These are phyloP conservation scores for Salix exigua DNA, from an alignment of 345 rosid genomes.

Conservation along the genomic window DNA sequence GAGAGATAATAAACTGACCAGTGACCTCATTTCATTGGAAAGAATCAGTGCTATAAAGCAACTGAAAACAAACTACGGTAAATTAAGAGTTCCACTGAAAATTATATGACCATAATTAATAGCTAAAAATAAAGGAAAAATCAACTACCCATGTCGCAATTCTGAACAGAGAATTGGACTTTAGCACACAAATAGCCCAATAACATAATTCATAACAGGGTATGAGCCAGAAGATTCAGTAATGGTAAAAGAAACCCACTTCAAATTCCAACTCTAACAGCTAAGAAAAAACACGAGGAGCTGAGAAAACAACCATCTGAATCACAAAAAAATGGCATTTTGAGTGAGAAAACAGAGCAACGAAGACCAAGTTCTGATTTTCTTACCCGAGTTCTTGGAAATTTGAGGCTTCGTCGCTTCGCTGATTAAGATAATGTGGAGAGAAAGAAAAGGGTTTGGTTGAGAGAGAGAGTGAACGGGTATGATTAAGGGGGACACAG, in stretches of 20 bases:
- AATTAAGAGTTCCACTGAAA: background rate
- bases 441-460: background rate
- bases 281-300: background rate
- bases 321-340: background rate
- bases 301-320: background rate
- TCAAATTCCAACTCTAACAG: slow-evolving; percentile 1
- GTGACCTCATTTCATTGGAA: background rate
- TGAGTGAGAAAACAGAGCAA: background rate
- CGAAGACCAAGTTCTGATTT: background rate
- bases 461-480: background rate
- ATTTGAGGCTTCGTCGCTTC: background rate
- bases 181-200: background rate
- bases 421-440: background rate
- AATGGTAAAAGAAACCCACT: background rate
- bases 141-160: background rate
- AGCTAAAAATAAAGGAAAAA: background rate
- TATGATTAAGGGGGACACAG: background rate
- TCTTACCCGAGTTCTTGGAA: slow-evolving; percentile 11
- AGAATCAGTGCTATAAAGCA: background rate
- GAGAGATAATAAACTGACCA: background rate
- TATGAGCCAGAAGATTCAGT: slow-evolving; percentile 2
- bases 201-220: background rate
- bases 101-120: background rate
- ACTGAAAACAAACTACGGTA: background rate
- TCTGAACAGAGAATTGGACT: background rate